Base-by-base conservation (phyloP, 139 green algal species). In the Trebouxia sp. region DNA sequence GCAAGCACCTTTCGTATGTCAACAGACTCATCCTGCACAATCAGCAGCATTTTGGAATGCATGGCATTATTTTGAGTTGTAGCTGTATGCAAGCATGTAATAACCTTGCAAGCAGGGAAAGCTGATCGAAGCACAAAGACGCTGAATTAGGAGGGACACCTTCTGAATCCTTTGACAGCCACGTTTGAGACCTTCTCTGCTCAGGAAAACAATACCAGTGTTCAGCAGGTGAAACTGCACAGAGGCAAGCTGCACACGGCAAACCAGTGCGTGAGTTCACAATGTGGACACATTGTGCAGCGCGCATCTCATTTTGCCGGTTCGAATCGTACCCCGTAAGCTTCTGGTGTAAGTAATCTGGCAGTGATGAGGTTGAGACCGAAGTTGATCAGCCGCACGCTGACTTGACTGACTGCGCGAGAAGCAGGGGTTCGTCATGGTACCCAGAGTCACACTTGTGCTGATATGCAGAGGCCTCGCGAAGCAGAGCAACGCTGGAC, bases 181-280 rank as follows among this genome's bases (percentile, higher is more conserved):
- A 8, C 95, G 75, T 0, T 95, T 86, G 37, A 98, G 91, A 38
- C 94, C 94, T 62, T 98, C 94, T 3, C 94, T 85, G 70, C 90
- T 95, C 0, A 98, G 81, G 55, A 96, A 90, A 26, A 98, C 81
- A 56, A 97, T 95, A 38, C 88, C 92, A 48, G 95, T 95, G 65
- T 93, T 98, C 66, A 98, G 87, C 1, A 98, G 87, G 72, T 97
- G 94, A 78, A 97, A 98, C 83, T 98, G 95, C 1, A 98, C 84
- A 1, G 91, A 80, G 2, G 84, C 83, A 38, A 97, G 78, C 90
- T 94, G 86, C 72, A 75, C 4, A 47, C n/a, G n/a, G n/a, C n/a
- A n/a, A n/a, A n/a, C n/a, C n/a, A n/a, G n/a, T n/a, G n/a, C n/a
- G n/a, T n/a, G n/a, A n/a, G n/a, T n/a, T n/a, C n/a, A n/a, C n/a